A percentile compares a stretch with the other conserved stretches of the same genome.
phyloP scores from a whole-genome alignment of 1,139 yeast species.

The Nakaseomyces nivariensis region DNA sequence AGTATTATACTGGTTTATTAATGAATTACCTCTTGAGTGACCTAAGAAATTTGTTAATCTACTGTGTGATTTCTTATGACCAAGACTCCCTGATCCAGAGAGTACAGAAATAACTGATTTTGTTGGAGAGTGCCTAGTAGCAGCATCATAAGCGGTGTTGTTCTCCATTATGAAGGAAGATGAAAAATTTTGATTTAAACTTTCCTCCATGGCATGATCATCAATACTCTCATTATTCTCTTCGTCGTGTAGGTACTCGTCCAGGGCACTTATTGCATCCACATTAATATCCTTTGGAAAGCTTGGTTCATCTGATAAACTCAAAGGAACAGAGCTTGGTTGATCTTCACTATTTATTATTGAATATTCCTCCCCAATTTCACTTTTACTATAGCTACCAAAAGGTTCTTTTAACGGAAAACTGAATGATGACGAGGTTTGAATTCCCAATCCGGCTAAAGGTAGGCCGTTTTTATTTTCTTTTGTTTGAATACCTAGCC shows the following conservation, averaged over 20 bases:
- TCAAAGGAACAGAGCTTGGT: background rate
- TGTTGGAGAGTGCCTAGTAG: conserved; percentile 26
- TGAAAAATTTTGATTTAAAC: conserved; percentile 19
- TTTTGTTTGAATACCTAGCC: background rate
- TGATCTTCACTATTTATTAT: background rate
- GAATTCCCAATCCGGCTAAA: background rate
- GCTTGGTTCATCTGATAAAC: background rate
- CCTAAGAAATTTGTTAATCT: conserved; percentile 9
- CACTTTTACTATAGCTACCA: background rate
- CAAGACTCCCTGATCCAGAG: conserved; percentile 16
- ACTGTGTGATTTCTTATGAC: conserved; percentile 14
- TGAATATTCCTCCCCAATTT: background rate
- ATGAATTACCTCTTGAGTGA: conserved; percentile 15
- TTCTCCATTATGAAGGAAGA: conserved; percentile 10
- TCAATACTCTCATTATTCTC: conserved; percentile 10
- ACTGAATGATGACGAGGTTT: background rate
- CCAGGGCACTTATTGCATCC: conserved; percentile 24
- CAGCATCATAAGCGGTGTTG: conserved; percentile 8
- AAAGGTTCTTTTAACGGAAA: background rate
- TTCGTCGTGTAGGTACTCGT: conserved; percentile 18
- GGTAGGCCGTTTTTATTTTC: background rate
- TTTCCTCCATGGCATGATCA: conserved; percentile 13
- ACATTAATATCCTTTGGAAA: conserved; percentile 1
- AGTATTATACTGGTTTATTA: conserved; percentile 8
- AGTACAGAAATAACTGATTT: conserved; percentile 25